Evolutionary conservation across 148 eudicot species (phyloP).

Genomic region (Simmondsia chinensis): DNA sequence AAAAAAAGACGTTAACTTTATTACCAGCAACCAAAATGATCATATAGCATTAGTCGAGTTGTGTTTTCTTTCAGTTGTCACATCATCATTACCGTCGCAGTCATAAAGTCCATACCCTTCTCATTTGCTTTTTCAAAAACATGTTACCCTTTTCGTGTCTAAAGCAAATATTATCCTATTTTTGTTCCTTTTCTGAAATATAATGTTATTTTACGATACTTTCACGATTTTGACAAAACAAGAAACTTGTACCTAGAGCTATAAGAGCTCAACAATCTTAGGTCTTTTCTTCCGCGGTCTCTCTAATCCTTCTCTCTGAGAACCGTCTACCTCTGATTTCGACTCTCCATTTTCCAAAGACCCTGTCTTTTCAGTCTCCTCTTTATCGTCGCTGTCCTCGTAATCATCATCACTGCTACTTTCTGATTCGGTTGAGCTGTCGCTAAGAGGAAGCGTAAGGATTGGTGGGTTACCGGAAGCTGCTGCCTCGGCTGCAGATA

Average conservation of each 20-base stretch:
- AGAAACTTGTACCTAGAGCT: neutral
- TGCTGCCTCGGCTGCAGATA: slow-evolving; percentile 83
- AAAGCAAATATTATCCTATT: no score
- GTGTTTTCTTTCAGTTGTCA: no score
- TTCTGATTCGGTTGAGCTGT: slow-evolving; percentile 33
- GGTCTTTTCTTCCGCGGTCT: slow-evolving; percentile 27
- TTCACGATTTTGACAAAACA: neutral
- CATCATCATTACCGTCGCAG: no score
- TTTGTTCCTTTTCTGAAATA: neutral
- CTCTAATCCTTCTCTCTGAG: slow-evolving; percentile 13
- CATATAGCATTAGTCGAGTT: no score
- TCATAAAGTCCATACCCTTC: no score
- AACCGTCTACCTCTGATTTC: slow-evolving; percentile 12
- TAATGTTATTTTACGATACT: neutral
- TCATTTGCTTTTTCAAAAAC: no score
- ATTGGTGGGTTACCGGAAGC: slow-evolving; percentile 45
- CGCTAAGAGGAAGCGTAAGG: slow-evolving; percentile 19
- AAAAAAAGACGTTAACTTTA: no score
- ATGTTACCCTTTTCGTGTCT: no score
- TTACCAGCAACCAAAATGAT: no score
- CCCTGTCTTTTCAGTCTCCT: slow-evolving; percentile 9
- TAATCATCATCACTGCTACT: slow-evolving; percentile 35
- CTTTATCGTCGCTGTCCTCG: slow-evolving; percentile 18
- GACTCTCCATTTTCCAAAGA: slow-evolving; percentile 15
- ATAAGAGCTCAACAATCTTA: slow-evolving; percentile 70